Evolutionary conservation across 805 yeast genomes (phyloP).

Genomic region (Candida stauntonica): DNA sequence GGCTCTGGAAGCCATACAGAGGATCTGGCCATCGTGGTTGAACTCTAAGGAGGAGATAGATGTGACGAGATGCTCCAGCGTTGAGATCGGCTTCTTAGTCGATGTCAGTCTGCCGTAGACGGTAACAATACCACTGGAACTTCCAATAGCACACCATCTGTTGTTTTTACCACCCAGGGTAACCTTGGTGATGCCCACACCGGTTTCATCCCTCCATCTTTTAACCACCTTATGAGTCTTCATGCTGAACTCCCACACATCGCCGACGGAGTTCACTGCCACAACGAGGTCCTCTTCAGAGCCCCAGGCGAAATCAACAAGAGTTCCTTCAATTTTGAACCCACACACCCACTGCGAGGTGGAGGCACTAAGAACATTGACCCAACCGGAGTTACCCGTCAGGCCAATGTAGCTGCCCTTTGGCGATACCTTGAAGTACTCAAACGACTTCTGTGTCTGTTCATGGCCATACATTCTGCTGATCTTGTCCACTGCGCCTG

Average conservation of each 20-base stretch:
- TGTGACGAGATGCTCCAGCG: conserved; percentile 77
- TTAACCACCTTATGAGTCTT: conserved; percentile 44
- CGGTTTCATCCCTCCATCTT: conserved; percentile 85
- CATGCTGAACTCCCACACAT: conserved; percentile 81
- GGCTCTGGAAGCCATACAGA: conserved; percentile 81
- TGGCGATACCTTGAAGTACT: conserved; percentile 73
- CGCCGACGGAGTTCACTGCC: conserved; percentile 74
- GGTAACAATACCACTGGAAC: conserved; percentile 83
- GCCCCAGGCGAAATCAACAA: conserved; percentile 76
- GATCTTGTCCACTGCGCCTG: conserved; percentile 75
- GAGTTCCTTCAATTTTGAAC: conserved; percentile 82
- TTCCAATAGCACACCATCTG: conserved; percentile 87
- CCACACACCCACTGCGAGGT: conserved; percentile 88
- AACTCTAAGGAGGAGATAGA: conserved; percentile 70
- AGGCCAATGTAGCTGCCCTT: conserved; percentile 71
- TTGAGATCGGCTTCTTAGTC: conserved; percentile 51
- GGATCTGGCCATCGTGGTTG: conserved; percentile 82
- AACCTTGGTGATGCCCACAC: conserved; percentile 75
- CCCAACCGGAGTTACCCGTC: conserved; percentile 86
- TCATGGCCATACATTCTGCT: conserved; percentile 92
- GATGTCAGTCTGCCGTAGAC: conserved; percentile 58
- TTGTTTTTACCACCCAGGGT: conserved; percentile 66
- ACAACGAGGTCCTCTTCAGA: conserved; percentile 42
- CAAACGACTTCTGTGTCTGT: conserved; percentile 78
- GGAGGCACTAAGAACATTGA: conserved; percentile 68